Percentiles rank a stretch among this genome's conserved stretches.
phyloP scores from a whole-genome alignment of 2,329 filamentous ascomycete genomes.

The Colletotrichum tofieldiae region DNA sequence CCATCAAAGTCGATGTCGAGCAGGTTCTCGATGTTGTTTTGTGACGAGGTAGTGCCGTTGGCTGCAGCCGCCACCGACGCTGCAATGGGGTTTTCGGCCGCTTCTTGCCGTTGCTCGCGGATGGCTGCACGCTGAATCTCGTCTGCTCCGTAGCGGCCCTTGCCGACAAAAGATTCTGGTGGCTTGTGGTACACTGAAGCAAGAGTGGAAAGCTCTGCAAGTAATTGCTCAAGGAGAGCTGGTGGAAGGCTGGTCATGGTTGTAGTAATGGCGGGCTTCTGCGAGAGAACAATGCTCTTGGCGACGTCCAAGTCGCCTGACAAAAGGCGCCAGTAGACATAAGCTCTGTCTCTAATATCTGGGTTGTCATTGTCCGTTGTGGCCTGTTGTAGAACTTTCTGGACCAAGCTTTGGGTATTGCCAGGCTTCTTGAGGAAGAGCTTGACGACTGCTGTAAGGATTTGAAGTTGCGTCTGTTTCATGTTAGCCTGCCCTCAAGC shows the following conservation, averaged over 20 bases:
- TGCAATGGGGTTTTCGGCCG: conserved; percentile 93
- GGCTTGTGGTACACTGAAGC: conserved; percentile 99
- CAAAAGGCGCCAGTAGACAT: conserved; percentile 97
- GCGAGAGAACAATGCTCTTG: conserved; percentile 90
- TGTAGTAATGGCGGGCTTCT: conserved; percentile 93
- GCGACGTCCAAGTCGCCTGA: conserved; percentile 93
- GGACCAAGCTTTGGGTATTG: conserved; percentile 90
- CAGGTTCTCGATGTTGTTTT: conserved; percentile 92
- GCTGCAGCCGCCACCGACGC: conserved; percentile 82
- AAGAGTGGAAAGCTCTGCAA: conserved; percentile 92
- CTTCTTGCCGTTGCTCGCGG: conserved; percentile 94
- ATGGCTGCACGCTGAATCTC: conserved; percentile 96
- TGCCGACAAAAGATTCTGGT: conserved; percentile 96
- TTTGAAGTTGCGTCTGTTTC: conserved; percentile 92
- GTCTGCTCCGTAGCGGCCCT: conserved; percentile 93
- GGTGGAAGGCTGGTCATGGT: conserved; percentile 93
- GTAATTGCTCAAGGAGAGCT: conserved; percentile 88
- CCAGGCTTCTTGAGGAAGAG: conserved; percentile 97
- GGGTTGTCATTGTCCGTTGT: conserved; percentile 98
- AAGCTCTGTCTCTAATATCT: conserved; percentile 95
- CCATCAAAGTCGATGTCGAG: conserved; percentile 98
- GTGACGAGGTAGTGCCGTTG: conserved; percentile 65
- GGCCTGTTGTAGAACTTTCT: conserved; percentile 93
- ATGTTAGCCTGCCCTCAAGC: conserved; percentile 40
- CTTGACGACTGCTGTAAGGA: conserved; percentile 96